Percentiles rank a stretch among this genome's conserved stretches.
These are phyloP conservation scores for Leishmania tropica DNA, from an alignment of 208 protist genomes.

Conservation along the genomic window DNA sequence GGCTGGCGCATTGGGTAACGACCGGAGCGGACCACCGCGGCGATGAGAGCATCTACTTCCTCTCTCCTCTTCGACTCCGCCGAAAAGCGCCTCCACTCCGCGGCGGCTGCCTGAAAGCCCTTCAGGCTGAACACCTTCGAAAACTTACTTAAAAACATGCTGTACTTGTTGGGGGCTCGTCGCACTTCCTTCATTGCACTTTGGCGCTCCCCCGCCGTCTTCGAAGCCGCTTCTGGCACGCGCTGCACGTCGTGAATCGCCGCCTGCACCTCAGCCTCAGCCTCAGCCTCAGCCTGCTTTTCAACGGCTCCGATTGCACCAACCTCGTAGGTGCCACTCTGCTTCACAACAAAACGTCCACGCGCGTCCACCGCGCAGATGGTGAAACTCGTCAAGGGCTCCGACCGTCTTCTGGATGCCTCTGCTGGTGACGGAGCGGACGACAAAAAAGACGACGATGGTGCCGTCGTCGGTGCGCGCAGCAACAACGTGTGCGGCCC, in stretches of 20 bases:
- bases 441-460: background rate
- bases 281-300: background rate
- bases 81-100: conserved; percentile 38
- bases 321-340: conserved; percentile 39
- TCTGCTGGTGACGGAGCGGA: background rate
- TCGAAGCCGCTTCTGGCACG: background rate
- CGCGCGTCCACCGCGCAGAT: conserved; percentile 56
- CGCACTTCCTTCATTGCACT: background rate
- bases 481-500: conserved; percentile 46
- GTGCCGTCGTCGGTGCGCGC: conserved; percentile 1
- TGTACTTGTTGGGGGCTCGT: conserved; percentile 26
- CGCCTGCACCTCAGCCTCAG: background rate
- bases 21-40: conserved; percentile 20
- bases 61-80: conserved; percentile 5
- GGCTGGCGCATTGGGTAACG: background rate
- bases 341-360: conserved; percentile 50
- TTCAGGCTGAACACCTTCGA: conserved; percentile 36
- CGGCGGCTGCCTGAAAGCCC: conserved; percentile 38
- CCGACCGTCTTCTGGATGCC: background rate
- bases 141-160: conserved; percentile 43
- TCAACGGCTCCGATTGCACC: background rate
- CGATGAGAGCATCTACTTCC: conserved; percentile 27
- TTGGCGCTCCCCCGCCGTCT: background rate
- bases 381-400: conserved; percentile 11
- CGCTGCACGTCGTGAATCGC: background rate